Base-by-base conservation (phyloP, 2,329 filamentous ascomycete species). In the Hypoxylon sp. region DNA sequence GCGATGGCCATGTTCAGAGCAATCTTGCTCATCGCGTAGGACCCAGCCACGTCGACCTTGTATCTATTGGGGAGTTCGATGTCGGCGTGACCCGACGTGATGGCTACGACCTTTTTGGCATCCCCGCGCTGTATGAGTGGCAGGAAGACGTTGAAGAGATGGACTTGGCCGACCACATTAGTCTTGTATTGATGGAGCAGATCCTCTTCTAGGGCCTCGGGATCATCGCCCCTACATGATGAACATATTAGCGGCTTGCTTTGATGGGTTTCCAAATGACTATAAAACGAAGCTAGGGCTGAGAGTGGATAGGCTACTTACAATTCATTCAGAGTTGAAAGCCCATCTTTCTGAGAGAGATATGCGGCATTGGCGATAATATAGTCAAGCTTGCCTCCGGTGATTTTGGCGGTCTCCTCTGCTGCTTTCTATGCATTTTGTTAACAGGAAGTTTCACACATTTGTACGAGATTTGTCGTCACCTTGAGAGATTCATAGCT, bases 161-260 rank as follows among this genome's bases (percentile, higher is more conserved):
- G 73, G 45, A 84, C 68, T 38, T 78, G 75, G 30, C 73, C 79
- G 6, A 81, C 29, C 5, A 79, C 76, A 50, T 86, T 86, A 56
- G 71, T 69, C 2, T 76, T 64, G 55, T 79, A 75, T 2, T 54
- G 31, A 4, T 65, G 23, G 2, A 57, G 17, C 3, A 76, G 48
- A 1, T 70, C 67, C 5, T 69, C 50, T 2, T 73, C 69, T n/a
- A 78, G 57, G 3, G 57, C 59, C 4, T 71, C 64, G 2, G 65
- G 66, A 2, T 71, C 54, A 4, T 68, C 40, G 45, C 48, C 61
- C 40, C 71, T 72, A 16, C 6, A 9, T 35, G n/a, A n/a, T n/a
- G n/a, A n/a, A n/a, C n/a, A n/a, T n/a, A n/a, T n/a, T n/a, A n/a
- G n/a, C n/a, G n/a, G n/a, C n/a, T n/a, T n/a, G n/a, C n/a, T n/a